Base-by-base conservation (phyloP, 2,329 filamentous ascomycete genomes). In the Plectosphaerella plurivora region DNA sequence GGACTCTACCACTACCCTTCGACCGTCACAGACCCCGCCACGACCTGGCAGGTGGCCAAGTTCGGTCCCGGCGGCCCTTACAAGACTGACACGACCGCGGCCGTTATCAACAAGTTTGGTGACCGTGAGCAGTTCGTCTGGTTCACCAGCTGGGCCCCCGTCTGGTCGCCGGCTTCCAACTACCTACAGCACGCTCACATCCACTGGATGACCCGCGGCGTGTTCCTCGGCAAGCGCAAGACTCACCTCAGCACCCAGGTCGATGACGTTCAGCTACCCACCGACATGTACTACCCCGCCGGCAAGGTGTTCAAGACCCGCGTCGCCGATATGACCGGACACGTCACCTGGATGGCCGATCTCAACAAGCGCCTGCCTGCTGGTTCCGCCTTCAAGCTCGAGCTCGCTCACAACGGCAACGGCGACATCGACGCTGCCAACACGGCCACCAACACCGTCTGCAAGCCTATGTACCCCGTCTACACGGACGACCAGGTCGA, bases 101-200 rank as follows among this genome's bases (percentile, higher is more conserved):
- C 74, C 39, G 79, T 86, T 49, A 82, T 85, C 62, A 84, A 84
- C 62, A 75, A 76, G 53, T 77, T 82, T 56, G 70, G 70, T 51
- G 74, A 73, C 14, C 74, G 82, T 55, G 72, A 84, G 66, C 81
- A 85, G 65, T 82, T 85, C 78, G 81, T 75, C 3, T 84, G 79
- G 69, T 84, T 84, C 67, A 75, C 78, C 50, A 67, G 70, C 15
- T 83, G 79, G 49, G 69, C 68, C 11, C 67, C 67, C 20, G 68
- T 69, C 49, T 73, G 70, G 72, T 68, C 63, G 54, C 58, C 73
- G 14, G 76, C 80, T 3, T 81, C 78, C 59, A 83, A 75, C 63
- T 82, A 75, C 60, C 64, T 84, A 47, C 81, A 84, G 65, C 82
- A 86, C 65, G 73, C 81, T 11, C 84, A 78, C 74, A 84, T 86